Conservation (phyloP, 805 yeast species). For the Torulaspora quercuum region DNA sequence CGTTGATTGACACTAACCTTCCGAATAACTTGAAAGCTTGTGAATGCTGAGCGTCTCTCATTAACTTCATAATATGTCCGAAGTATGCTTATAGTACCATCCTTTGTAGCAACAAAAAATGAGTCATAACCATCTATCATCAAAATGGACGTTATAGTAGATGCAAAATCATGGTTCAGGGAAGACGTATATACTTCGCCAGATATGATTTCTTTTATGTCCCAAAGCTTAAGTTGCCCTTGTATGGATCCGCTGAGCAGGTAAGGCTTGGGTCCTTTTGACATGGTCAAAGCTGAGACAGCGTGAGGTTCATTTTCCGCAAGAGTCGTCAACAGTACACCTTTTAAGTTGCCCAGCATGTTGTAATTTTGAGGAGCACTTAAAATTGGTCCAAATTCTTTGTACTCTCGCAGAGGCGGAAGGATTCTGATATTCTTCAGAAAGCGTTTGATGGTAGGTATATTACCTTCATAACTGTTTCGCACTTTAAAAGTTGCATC, state of each 20-base stretch:
- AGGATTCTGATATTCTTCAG: conserved; percentile 51
- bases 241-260: conserved; percentile 76
- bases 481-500: conserved; percentile 33
- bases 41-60: conserved; percentile 11
- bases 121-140: conserved; percentile 55
- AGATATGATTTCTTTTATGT: conserved; percentile 56
- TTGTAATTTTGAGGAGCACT: conserved; percentile 10
- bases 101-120: conserved; percentile 49
- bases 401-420: conserved; percentile 56
- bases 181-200: conserved; percentile 54
- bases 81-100: conserved; percentile 37
- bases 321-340: conserved; percentile 58
- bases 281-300: conserved; percentile 54
- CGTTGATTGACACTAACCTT: conserved; percentile 20
- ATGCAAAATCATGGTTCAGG: conserved; percentile 46
- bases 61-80: conserved; percentile 37
- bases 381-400: conserved; percentile 57
- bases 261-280: conserved; percentile 55
- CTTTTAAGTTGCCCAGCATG: conserved; percentile 34
- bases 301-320: conserved; percentile 55
- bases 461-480: conserved; percentile 65
- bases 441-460: conserved; percentile 58
- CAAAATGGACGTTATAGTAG: conserved; percentile 47
- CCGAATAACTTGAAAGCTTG: conserved; percentile 25
- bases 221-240: conserved; percentile 79